Base-by-base conservation (phyloP, 306 rosid genomes). In the Neltuma alba region DNA sequence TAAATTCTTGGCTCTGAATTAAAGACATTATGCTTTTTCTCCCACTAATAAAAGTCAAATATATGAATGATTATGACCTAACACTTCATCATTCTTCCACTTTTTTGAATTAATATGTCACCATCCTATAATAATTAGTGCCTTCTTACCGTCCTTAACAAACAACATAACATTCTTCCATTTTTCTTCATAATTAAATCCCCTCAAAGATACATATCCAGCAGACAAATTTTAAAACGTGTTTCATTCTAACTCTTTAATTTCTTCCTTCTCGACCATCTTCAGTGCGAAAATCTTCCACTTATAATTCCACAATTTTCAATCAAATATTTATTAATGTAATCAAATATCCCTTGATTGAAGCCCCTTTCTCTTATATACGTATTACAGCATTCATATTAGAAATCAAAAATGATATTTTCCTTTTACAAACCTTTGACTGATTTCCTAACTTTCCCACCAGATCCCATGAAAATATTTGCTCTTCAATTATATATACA, bases 321-420 rank as follows among this genome's bases (percentile, higher is more conserved):
- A 47, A 47, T 16, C 13, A 25, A 3, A 27, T 6, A 27, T 12
- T 12, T n/a, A n/a, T n/a, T n/a, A n/a, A n/a, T n/a, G n/a, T n/a
- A n/a, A n/a, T n/a, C n/a, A n/a, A n/a, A n/a, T n/a, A n/a, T 57
- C 27, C 30, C 75, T 71, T 73, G 47, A 78, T 66, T 75, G 42
- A 60, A 60, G 30, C 61, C 12, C 13, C n/a, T 45, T 69, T 70
- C 64, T 65, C 66, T 20, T 52, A 20, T n/a, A 18, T 33, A 4
- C 40, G 14, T 9, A 50, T 20, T 10, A 5, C 20, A 28, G 13
- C 20, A 38, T 37, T 52, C 3, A 18, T 33, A 42, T 0, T 0
- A 6, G 11, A 50, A 8, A 18, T 50, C 58, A 50, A 50, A 5
- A 45, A 36, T n/a, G 12, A 55, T 37, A 2, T 18, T 41, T 38